Percentiles rank a stretch among this genome's conserved stretches.
These are phyloP conservation scores for Leucocoprinus sp. DNA, from an alignment of 768 basidiomycete genomes.

Conservation along the genomic window DNA sequence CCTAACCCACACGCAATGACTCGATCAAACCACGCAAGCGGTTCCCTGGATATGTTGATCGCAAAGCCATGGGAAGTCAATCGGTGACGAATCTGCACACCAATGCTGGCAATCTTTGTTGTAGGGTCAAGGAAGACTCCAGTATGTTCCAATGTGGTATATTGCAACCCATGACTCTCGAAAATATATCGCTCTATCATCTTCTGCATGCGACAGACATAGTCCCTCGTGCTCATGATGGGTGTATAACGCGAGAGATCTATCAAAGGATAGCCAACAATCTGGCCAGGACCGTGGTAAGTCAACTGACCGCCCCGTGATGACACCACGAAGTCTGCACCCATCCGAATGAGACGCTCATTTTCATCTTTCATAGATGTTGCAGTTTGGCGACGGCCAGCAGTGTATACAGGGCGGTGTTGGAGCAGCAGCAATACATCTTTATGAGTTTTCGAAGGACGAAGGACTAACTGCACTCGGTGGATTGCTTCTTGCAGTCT, in stretches of 20 bases:
- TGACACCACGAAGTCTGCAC: slow-evolving; percentile 82
- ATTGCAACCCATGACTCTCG: slow-evolving; percentile 48
- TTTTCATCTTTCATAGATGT: slow-evolving; percentile 51
- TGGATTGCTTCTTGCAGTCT: slow-evolving; percentile 67
- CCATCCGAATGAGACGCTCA: slow-evolving; percentile 57
- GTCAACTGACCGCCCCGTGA: slow-evolving; percentile 90
- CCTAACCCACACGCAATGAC: slow-evolving; percentile 88
- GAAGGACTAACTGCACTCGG: slow-evolving; percentile 49
- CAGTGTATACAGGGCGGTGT: slow-evolving; percentile 91
- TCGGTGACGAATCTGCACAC: slow-evolving; percentile 91
- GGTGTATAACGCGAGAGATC: slow-evolving; percentile 80
- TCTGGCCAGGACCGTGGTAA: slow-evolving; percentile 95
- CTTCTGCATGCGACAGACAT: slow-evolving; percentile 78
- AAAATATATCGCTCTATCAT: slow-evolving; percentile 56
- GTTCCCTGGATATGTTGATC: slow-evolving; percentile 80
- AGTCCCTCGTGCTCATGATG: slow-evolving; percentile 63
- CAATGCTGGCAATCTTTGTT: slow-evolving; percentile 91
- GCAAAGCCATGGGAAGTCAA: slow-evolving; percentile 95
- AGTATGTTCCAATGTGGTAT: slow-evolving; percentile 68
- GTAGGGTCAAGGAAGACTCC: slow-evolving; percentile 79
- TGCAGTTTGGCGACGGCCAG: slow-evolving; percentile 79
- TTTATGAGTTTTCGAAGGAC: slow-evolving; percentile 31
- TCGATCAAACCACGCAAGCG: slow-evolving; percentile 75
- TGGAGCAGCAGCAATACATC: slow-evolving; percentile 76
- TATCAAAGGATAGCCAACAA: slow-evolving; percentile 91